Percentiles rank a stretch among this genome's conserved stretches.
Conservation (phyloP, 2,329 filamentous ascomycete species). For the Stemphylium beticola region DNA sequence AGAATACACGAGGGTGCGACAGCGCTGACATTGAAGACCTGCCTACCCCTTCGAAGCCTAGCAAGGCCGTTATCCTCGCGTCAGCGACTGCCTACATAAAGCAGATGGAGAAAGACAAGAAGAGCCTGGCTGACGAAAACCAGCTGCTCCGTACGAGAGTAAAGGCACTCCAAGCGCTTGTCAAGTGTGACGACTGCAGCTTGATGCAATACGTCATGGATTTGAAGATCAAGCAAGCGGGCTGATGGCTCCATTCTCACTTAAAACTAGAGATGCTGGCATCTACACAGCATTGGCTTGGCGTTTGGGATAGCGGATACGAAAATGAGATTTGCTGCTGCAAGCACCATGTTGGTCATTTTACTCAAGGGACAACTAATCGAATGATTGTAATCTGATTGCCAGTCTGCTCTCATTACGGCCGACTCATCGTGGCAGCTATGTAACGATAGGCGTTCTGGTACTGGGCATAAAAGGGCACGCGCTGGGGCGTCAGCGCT, state of each 20-base stretch:
- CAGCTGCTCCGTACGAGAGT: conserved; percentile 48
- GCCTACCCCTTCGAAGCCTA: conserved; percentile 50
- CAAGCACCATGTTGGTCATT: background rate
- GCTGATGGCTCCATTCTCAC: background rate
- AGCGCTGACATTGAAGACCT: conserved; percentile 53
- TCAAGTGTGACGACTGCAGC: conserved; percentile 56
- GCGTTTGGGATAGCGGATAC: conserved; percentile 18
- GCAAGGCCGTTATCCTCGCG: conserved; percentile 55
- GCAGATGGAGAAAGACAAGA: conserved; percentile 53
- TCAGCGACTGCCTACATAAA: conserved; percentile 56
- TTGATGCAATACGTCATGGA: conserved; percentile 54
- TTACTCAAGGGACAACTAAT: background rate
- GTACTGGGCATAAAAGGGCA: conserved; percentile 2
- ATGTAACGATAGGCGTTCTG: conserved; percentile 22
- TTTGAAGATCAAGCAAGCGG: conserved; percentile 45
- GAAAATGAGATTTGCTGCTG: conserved; percentile 1
- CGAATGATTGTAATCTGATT: background rate
- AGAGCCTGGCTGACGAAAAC: conserved; percentile 49
- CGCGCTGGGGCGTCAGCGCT: conserved; percentile 13
- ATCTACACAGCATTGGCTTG: conserved; percentile 23
- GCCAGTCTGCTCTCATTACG: background rate
- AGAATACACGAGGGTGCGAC: conserved; percentile 44
- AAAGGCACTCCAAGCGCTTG: conserved; percentile 52
- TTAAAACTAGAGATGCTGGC: conserved; percentile 15
- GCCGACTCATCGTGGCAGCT: conserved; percentile 2